These are phyloP conservation scores for Verticillium zaregamsianum DNA, from an alignment of 2,329 filamentous ascomycete genomes.

Conservation along the genomic window DNA sequence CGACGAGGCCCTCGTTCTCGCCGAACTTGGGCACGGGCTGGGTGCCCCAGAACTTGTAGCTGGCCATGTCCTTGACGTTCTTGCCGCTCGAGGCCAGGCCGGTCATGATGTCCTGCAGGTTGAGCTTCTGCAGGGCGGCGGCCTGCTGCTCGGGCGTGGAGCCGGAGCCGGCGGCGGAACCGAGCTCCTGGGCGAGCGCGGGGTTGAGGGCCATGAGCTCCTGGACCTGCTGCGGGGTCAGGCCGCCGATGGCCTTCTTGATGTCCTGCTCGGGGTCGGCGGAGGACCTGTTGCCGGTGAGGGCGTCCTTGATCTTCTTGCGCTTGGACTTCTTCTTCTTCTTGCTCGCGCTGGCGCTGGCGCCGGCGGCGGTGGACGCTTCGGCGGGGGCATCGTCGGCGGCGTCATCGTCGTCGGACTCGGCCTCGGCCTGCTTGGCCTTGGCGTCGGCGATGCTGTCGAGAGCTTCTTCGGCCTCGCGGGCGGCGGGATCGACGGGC, in stretches of 20 bases:
- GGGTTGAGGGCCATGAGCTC: constrained; percentile 70
- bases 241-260: constrained; percentile 47
- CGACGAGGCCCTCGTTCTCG: constrained; percentile 47
- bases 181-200: constrained; percentile 60
- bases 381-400: constrained; percentile 31
- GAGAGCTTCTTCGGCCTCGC: constrained; percentile 39
- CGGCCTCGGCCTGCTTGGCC: constrained; percentile 42
- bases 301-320: constrained; percentile 52
- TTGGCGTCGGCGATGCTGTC: constrained; percentile 31
- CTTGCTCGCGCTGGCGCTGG: constrained; percentile 17
- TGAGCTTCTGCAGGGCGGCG: constrained; percentile 57
- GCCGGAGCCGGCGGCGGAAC: constrained; percentile 27
- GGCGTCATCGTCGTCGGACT: constrained; percentile 41
- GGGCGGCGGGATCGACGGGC: constrained; percentile 48
- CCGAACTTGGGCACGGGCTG: constrained; percentile 89
- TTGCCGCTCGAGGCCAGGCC: constrained; percentile 73
- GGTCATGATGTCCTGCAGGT: constrained; percentile 68
- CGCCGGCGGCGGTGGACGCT: constrained; percentile 31
- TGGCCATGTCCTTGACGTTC: constrained; percentile 93
- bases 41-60: constrained; percentile 98
- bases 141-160: constrained; percentile 38
- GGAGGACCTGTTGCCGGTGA: constrained; percentile 25
- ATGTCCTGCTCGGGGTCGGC: constrained; percentile 32
- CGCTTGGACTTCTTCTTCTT: constrained; percentile 64
- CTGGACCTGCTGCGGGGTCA: constrained; percentile 54